Evolutionary conservation across 2,329 filamentous ascomycete genomes (phyloP).

Genomic region (Paraphoma chrysanthemicola): DNA sequence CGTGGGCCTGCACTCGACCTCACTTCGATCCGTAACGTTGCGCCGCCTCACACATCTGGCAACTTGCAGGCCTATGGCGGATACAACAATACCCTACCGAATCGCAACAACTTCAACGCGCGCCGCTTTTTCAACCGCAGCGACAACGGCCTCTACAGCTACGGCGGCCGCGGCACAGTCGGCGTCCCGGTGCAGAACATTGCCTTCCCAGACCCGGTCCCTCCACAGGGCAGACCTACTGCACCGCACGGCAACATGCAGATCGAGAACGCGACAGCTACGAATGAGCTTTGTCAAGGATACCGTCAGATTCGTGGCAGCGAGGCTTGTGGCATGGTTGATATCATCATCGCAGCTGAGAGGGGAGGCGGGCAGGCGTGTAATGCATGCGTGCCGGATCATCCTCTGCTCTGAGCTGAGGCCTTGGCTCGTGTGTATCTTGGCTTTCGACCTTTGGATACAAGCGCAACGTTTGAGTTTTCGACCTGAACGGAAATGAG

Average conservation of each 20-base stretch:
- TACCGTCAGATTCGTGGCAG: conserved; percentile 4
- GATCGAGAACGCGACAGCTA: conserved; percentile 5
- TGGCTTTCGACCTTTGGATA: not conserved
- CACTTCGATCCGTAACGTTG: conserved; percentile 19
- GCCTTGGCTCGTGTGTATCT: not conserved
- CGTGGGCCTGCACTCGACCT: conserved; percentile 12
- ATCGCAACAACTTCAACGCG: conserved; percentile 4
- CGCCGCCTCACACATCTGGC: conserved; percentile 1
- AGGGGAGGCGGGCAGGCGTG: conserved; percentile 19
- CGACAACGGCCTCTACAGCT: conserved; percentile 35
- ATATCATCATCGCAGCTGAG: conserved; percentile 22
- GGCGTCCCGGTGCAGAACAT: conserved; percentile 41
- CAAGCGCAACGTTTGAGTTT: not conserved
- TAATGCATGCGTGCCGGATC: conserved; percentile 24
- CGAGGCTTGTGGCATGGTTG: conserved; percentile 21
- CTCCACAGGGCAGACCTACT: conserved; percentile 27
- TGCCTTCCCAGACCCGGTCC: conserved; percentile 36
- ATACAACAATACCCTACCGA: conserved; percentile 11
- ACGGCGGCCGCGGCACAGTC: conserved; percentile 14
- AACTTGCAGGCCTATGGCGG: not conserved
- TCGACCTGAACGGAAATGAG: not conserved
- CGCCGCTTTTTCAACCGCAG: conserved; percentile 5
- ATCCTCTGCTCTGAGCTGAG: conserved; percentile 2
- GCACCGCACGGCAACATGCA: not conserved
- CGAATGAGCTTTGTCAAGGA: too few relatives aligned